phyloP scores from a whole-genome alignment of 176 grass and related monocot genomes.

The Eremochloa ophiuroides region DNA sequence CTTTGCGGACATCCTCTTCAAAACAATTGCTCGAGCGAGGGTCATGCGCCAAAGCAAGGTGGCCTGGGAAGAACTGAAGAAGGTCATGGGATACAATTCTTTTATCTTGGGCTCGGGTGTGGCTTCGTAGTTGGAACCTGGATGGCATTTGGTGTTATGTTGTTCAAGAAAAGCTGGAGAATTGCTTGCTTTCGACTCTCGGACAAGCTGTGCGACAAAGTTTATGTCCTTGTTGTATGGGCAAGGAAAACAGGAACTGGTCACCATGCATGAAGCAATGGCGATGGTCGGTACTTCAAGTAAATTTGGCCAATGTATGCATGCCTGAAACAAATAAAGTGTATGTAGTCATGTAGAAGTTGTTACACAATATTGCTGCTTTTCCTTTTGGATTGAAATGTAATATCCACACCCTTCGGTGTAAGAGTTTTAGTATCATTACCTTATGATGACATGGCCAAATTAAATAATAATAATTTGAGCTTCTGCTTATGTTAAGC shows the following conservation, averaged over 20 bases:
- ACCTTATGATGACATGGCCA: too few species aligned
- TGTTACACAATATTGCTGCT: too few species aligned
- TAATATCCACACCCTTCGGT: too few species aligned
- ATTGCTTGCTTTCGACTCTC: neutral
- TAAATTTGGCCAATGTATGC: too few species aligned
- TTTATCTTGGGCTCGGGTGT: neutral
- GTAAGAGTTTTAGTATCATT: too few species aligned
- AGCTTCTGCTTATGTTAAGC: too few species aligned
- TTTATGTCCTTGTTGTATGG: neutral
- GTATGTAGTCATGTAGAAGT: too few species aligned
- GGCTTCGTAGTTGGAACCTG: conserved; percentile 17
- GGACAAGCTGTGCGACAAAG: neutral
- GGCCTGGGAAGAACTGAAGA: neutral
- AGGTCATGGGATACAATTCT: neutral
- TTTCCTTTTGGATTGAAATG: too few species aligned
- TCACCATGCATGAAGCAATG: neutral
- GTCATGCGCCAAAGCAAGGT: neutral
- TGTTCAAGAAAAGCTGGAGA: conserved; percentile 16
- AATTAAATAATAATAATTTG: too few species aligned
- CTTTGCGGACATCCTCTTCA: neutral
- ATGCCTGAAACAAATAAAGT: too few species aligned
- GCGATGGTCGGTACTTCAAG: too few species aligned
- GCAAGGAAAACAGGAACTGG: neutral
- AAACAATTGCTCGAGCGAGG: neutral
- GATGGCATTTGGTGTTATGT: neutral